Evolutionary conservation across 441 rosid species (phyloP), one percentile per base, ranked within the genome.

Genomic region (Isatis lusitanica): DNA sequence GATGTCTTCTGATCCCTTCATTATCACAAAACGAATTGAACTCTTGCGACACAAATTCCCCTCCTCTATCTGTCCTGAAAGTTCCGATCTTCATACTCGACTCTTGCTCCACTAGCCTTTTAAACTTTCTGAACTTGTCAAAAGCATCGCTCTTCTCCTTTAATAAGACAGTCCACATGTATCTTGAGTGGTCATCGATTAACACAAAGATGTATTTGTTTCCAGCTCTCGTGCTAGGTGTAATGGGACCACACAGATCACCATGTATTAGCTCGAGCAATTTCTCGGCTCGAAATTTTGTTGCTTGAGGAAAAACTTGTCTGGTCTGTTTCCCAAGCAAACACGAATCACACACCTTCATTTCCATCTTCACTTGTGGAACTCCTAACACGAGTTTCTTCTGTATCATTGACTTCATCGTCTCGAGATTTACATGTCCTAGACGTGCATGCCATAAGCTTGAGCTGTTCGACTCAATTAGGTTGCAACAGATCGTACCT

Each of bases 31-130:
- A 47, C 0, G 1, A 0, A 0, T n/a, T 7, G 2, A 47, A 47
- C 12, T 47, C 24, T 0, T 0, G 3, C 0, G 52, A 47, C 0
- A 3, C 0, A 17, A 47, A 47, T 7, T 47, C 26, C 1, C 26
- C 4, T 7, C 52, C 52, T 3, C 52, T 47, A 1, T 47, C 26
- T 16, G 10, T 47, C 3, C 52, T 2, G 9, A 47, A 16, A 0
- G 7, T 47, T 2, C 16, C 1, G 0, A 16, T 17, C 0, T 0
- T 16, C 0, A 0, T 2, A 2, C 26, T 7, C 0, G 17, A 1
- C 0, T 47, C 26, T 44, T n/a, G n/a, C 15, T 40, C 46, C 18
- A 1, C 8, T 47, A 21, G 24, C 24, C 24, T 21, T 21, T 21
- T 21, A 21, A 2, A 21, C 24, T 21, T 21, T 21, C 24, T 47